Conservation (phyloP, 1,284 basidiomycete genomes). For the Pholiota adiposa region DNA sequence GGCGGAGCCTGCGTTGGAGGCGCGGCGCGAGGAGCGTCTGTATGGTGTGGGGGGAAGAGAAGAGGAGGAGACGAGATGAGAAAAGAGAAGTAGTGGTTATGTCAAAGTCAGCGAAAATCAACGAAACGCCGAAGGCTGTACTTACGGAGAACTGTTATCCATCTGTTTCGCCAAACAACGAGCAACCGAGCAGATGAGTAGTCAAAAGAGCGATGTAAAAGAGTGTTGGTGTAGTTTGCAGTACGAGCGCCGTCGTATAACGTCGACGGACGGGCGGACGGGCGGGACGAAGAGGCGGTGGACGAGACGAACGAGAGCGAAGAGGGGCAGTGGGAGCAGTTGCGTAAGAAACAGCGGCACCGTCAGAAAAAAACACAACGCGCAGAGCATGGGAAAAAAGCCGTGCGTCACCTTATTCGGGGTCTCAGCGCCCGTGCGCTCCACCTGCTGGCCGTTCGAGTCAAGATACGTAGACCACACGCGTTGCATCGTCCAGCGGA, state of each 20-base stretch:
- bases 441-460: constrained; percentile 17
- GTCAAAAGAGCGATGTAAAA: background rate
- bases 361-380: constrained; percentile 7
- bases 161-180: too few relatives aligned
- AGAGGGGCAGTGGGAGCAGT: background rate
- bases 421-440: constrained; percentile 12
- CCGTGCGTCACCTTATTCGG: constrained; percentile 21
- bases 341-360: constrained; percentile 15
- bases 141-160: constrained; percentile 35
- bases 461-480: constrained; percentile 57
- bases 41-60: constrained; percentile 14
- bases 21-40: constrained; percentile 29
- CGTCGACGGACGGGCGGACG: too few relatives aligned
- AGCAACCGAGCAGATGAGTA: background rate
- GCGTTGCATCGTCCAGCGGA: constrained; percentile 47
- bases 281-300: background rate
- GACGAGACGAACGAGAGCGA: background rate
- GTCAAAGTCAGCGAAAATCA: background rate
- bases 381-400: constrained; percentile 12
- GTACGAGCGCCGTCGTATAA: background rate
- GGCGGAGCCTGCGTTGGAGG: constrained; percentile 35
- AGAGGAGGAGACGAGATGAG: constrained; percentile 10
- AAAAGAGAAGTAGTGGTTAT: background rate
- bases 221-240: background rate
- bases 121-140: constrained; percentile 10